Base-by-base conservation (phyloP, 345 rosid species). In the Xanthoceras sorbifolium region DNA sequence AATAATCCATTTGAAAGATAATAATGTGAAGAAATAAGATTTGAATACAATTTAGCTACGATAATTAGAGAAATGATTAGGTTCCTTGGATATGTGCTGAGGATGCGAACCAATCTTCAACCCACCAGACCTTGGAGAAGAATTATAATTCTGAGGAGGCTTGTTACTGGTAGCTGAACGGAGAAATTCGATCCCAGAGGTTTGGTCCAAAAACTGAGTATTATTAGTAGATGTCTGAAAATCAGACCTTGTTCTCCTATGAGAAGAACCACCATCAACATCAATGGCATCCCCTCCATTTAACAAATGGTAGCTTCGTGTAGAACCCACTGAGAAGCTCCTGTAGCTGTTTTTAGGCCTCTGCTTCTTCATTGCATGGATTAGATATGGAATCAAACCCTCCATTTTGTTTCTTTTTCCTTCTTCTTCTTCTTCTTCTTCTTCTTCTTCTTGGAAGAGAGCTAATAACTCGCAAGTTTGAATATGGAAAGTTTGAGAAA, bases 321-420 rank as follows among this genome's bases (percentile, higher is more conserved):
- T 83, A 12, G 97, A 91, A 17, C 89, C 90, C 9, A 31, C 77
- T 15, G 89, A 85, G 15, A 76, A 54, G 0, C 76, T 86, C 62
- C 28, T 57, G 62, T 57, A 57, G 62, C 62, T 57, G 62, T 57
- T 7, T 22, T 57, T 26, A 57, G 62, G 62, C 28, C 62, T 57
- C 5, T 57, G 62, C 28, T 57, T 57, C 62, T 57, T 57, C 63
- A 90, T 68, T 32, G 86, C 90, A 64, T 79, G 91, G 42, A 91
- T 62, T 25, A 91, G 55, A 64, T 57, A 91, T 10, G 97, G 96
- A 74, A 91, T 91, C 46, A 91, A 78, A n/a, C 97, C 97, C 76
- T 93, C 97, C 97, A 90, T 90, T 3, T n/a, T n/a, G n/a, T n/a
- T n/a, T 42, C 10, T 38, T 10, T 38, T 8, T 38, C 42, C 9